Evolutionary conservation across 2,329 filamentous ascomycete species (phyloP).

Genomic region (Microdochium paspali): DNA sequence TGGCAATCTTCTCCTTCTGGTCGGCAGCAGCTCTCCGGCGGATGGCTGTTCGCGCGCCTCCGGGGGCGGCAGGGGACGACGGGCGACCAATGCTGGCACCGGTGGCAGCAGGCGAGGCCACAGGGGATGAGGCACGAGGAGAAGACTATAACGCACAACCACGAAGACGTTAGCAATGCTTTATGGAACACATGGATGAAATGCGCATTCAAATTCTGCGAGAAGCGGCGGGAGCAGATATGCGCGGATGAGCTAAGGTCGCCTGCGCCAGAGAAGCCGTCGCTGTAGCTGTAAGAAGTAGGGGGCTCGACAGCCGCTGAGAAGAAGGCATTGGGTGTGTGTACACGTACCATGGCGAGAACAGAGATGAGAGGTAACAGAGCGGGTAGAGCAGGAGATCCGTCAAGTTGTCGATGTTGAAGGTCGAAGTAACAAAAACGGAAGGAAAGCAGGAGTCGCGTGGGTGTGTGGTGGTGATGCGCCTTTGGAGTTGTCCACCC

Average conservation of each 20-base stretch:
- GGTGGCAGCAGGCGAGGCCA: conserved; percentile 45
- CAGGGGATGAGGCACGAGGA: conserved; percentile 50
- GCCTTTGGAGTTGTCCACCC: background rate
- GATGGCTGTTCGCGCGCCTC: conserved; percentile 91
- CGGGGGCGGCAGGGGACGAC: conserved; percentile 80
- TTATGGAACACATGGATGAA: too few relatives aligned
- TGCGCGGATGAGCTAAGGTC: background rate
- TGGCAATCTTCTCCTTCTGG: conserved; percentile 94
- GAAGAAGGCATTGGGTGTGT: background rate
- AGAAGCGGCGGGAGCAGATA: too few relatives aligned
- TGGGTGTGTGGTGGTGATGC: background rate
- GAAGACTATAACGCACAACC: conserved; percentile 46
- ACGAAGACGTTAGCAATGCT: too few relatives aligned
- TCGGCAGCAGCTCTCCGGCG: conserved; percentile 91
- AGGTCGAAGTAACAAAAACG: background rate
- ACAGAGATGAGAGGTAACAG: background rate
- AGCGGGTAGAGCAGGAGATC: background rate
- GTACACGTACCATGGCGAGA: conserved; percentile 9
- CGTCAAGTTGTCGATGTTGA: background rate
- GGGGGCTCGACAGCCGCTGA: background rate
- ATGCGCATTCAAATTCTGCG: too few relatives aligned
- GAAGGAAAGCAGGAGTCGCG: background rate
- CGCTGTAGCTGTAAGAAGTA: background rate
- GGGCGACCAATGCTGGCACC: conserved; percentile 68
- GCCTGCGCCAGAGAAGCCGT: background rate